These are phyloP conservation scores for Porpolomopsis calyptriformis DNA, from an alignment of 768 basidiomycete genomes.

Conservation along the genomic window DNA sequence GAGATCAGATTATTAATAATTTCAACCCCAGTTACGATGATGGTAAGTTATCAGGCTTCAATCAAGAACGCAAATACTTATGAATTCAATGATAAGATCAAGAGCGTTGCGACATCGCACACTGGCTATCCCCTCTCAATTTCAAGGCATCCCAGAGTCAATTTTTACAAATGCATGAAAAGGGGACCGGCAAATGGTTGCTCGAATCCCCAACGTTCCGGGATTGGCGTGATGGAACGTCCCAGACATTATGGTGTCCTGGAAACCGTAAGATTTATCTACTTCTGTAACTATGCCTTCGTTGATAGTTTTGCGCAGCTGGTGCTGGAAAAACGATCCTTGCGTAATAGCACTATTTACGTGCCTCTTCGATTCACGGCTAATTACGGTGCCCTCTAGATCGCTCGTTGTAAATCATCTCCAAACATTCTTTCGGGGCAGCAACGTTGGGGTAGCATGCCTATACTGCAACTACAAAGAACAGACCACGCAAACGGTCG, in stretches of 20 bases:
- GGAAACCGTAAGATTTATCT: slow-evolving; percentile 9
- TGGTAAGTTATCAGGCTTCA: too few relatives aligned
- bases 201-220: slow-evolving; percentile 1
- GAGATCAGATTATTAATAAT: too few relatives aligned
- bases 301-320: background rate
- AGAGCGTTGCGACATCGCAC: too few relatives aligned
- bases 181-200: slow-evolving; percentile 8
- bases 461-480: background rate
- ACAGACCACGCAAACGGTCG: background rate
- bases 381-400: background rate
- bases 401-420: slow-evolving; percentile 2
- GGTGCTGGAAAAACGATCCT: slow-evolving; percentile 11
- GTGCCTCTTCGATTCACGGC: background rate
- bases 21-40: too few relatives aligned
- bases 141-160: background rate
- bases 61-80: too few relatives aligned
- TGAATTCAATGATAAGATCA: too few relatives aligned
- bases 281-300: background rate
- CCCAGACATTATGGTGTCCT: slow-evolving; percentile 8
- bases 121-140: too few relatives aligned
- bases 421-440: background rate
- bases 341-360: background rate
- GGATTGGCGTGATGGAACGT: background rate
- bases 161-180: background rate
- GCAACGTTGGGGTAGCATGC: background rate